Conservation (phyloP, 1,284 basidiomycete species). For the Malassezia caprae region DNA sequence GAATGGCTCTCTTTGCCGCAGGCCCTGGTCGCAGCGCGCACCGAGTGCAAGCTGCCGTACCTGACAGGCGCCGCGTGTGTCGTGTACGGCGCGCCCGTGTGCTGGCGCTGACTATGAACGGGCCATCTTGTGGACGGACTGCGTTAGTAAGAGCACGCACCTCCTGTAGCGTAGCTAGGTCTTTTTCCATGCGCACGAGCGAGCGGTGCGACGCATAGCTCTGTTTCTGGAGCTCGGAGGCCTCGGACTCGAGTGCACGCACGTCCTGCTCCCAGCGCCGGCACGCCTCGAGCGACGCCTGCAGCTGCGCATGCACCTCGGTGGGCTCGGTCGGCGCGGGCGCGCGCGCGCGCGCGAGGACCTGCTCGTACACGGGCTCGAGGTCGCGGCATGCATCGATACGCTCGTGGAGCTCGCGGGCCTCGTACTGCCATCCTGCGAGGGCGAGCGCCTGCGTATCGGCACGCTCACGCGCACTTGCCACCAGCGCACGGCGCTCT, state of each 20-base stretch:
- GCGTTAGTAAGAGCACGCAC: neutral
- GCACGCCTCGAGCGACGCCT: conserved; percentile 8
- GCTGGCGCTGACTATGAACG: conserved; percentile 17
- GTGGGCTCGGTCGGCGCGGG: neutral
- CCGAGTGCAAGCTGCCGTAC: conserved; percentile 77
- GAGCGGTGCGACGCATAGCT: neutral
- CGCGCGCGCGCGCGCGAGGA: neutral
- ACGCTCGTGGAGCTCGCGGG: conserved; percentile 8
- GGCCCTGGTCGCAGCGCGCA: conserved; percentile 70
- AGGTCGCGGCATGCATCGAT: conserved; percentile 6
- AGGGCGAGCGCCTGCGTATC: neutral
- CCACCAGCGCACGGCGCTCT: neutral
- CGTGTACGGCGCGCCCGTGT: conserved; percentile 76
- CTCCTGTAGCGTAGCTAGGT: neutral
- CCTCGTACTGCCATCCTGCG: conserved; percentile 3
- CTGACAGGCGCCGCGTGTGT: conserved; percentile 91
- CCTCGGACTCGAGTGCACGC: conserved; percentile 2
- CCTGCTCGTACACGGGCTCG: conserved; percentile 11
- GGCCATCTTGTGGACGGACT: neutral
- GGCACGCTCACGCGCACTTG: neutral
- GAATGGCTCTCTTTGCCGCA: conserved; percentile 57
- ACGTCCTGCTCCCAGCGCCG: conserved; percentile 10
- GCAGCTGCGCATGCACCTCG: neutral
- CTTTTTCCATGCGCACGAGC: conserved; percentile 2
- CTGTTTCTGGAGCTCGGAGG: neutral